Evolutionary conservation across 2,329 filamentous ascomycete species (phyloP), one percentile per base, ranked within the genome.

Genomic region (Diaporthe eres): DNA sequence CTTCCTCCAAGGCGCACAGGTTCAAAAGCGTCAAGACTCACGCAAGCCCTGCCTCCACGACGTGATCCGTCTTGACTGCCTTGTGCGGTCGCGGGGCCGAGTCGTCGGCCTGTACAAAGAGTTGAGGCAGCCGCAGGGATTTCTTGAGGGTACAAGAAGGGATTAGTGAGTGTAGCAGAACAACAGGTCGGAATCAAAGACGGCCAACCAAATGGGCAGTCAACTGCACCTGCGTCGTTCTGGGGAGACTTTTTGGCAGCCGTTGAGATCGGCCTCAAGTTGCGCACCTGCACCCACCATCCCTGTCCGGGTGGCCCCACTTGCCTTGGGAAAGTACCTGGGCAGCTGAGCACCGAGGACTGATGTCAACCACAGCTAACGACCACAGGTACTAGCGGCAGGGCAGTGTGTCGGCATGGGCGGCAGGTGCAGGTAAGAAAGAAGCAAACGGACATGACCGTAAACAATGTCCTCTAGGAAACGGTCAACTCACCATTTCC

Each of bases 261-360:
- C 65, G 49, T 55, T 55, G 49, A 28, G 65, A 68, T 68, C 65
- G 47, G n/a, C 47, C 49, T 70, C 65, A 34, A 70, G 65, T 55
- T 70, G 65, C 65, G 65, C 65, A 55, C 47, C 47, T 70, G 65
- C 65, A 70, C n/a, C 34, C 34, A 47, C 47, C 49, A 70, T 70
- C 65, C 65, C 65, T 55, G 65, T 67, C 49, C 34, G 49, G 63
- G 25, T 53, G 47, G 65, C 65, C 65, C 65, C 49, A 70, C 65
- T 42, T 70, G 65, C 65, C 49, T 42, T 51, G 22, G 47, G n/a
- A 49, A 44, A 47, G 61, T 39, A 60, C 57, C 34, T 37, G 37
- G 58, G 60, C 61, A 49, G 61, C 37, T 42, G 60, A 63, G 60
- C 25, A 47, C 39, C 37, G 25, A 31, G 25, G 25, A 31, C 61